Conservation (phyloP, 2,329 filamentous ascomycete genomes). For the Epichloe uncinata region DNA sequence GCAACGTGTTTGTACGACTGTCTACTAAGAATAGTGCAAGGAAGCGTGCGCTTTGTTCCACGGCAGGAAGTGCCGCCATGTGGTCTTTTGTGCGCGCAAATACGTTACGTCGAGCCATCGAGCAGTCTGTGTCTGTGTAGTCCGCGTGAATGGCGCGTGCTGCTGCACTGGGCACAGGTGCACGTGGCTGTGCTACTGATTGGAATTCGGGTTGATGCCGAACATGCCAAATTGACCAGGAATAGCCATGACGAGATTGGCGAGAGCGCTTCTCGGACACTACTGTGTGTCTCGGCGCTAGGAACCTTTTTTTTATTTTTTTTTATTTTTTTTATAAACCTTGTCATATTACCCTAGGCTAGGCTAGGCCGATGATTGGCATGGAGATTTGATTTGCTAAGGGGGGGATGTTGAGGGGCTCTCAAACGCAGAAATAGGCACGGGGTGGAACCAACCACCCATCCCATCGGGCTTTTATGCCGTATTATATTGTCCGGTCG, state of each 20-base stretch:
- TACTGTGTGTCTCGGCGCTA: not conserved
- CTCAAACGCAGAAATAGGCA: not conserved
- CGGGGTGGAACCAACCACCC: not conserved
- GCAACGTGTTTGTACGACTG: conserved; percentile 1
- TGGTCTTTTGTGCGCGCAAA: not conserved
- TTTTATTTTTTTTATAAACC: not conserved
- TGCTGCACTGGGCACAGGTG: not conserved
- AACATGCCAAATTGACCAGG: not conserved
- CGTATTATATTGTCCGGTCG: not conserved
- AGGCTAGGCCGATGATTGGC: no score
- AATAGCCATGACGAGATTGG: not conserved
- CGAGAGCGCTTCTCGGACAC: not conserved
- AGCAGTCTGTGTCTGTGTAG: not conserved
- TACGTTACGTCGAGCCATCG: not conserved
- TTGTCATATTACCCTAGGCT: not conserved
- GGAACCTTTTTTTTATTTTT: not conserved
- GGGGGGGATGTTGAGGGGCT: not conserved
- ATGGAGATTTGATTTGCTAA: no score
- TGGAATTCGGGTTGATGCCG: no score
- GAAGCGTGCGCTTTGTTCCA: not conserved
- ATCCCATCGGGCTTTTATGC: not conserved
- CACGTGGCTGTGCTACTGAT: not conserved
- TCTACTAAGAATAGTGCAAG: not conserved
- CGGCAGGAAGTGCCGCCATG: not conserved
- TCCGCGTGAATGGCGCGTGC: not conserved